Percentiles rank a stretch among this genome's conserved stretches.
Evolutionary conservation across 2,329 filamentous ascomycete genomes (phyloP).

Genomic region (Ceratocystis huliohia): DNA sequence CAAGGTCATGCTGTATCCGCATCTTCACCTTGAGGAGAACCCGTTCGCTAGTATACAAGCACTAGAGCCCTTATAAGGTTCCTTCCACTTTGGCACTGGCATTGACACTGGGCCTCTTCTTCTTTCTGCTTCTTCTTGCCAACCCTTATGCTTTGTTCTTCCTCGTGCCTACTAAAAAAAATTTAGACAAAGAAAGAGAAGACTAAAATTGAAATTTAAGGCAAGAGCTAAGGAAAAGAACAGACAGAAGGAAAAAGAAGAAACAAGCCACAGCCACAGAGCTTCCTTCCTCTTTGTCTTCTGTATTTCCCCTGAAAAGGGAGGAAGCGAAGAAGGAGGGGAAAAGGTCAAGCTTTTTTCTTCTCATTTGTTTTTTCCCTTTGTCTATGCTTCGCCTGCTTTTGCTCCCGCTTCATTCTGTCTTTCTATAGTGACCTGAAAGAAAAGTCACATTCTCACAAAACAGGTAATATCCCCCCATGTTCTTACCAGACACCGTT

Average conservation of each 20-base stretch:
- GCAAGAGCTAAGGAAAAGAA: background rate
- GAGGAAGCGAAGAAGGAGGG: background rate
- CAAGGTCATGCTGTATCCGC: too few species aligned
- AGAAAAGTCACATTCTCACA: too few species aligned
- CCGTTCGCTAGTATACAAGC: too few species aligned
- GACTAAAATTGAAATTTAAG: too few species aligned
- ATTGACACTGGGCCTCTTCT: too few species aligned
- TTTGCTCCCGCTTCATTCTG: background rate
- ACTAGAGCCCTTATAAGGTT: too few species aligned
- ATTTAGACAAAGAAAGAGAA: background rate
- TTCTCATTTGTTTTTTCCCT: background rate
- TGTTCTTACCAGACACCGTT: background rate
- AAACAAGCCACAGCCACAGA: constrained; percentile 10
- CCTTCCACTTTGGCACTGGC: too few species aligned
- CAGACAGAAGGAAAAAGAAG: background rate
- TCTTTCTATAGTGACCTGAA: background rate
- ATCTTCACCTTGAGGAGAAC: too few species aligned
- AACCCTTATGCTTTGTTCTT: background rate
- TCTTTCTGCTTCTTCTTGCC: too few species aligned
- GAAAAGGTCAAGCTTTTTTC: background rate
- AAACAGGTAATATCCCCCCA: too few species aligned
- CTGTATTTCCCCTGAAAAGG: background rate
- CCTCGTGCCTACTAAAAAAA: background rate
- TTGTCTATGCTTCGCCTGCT: background rate
- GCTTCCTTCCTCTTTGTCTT: background rate